phyloP scores from a whole-genome alignment of 805 yeast species.

The Zygoascus biomembranicola region DNA sequence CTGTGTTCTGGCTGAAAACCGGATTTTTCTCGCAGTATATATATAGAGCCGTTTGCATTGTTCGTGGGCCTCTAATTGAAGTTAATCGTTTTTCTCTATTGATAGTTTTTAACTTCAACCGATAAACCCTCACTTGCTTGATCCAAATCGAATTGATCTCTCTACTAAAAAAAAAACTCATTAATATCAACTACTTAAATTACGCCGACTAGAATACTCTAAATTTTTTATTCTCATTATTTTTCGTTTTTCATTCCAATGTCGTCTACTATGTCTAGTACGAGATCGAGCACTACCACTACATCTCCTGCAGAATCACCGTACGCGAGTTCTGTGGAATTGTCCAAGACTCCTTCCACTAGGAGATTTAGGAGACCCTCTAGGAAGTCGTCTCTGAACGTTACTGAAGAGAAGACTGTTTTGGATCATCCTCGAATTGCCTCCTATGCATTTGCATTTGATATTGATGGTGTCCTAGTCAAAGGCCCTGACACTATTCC shows the following conservation, averaged over 20 bases:
- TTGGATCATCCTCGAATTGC: constrained; percentile 18
- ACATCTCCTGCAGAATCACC: background rate
- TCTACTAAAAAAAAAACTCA: too few species aligned
- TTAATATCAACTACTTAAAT: too few species aligned
- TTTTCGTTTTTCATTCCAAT: background rate
- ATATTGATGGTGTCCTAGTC: constrained; percentile 85
- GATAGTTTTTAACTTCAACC: too few species aligned
- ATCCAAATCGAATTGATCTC: too few species aligned
- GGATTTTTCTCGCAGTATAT: too few species aligned
- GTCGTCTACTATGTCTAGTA: background rate
- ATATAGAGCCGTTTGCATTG: too few species aligned
- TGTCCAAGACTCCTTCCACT: background rate
- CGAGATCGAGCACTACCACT: background rate
- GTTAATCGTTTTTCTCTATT: too few species aligned
- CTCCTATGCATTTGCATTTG: constrained; percentile 73
- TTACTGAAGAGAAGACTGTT: constrained; percentile 3
- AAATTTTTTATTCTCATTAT: background rate
- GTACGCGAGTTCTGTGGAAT: background rate
- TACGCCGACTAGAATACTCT: too few species aligned
- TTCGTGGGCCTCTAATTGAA: too few species aligned
- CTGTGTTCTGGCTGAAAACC: too few species aligned
- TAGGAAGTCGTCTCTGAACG: constrained; percentile 6
- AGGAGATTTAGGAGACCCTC: background rate
- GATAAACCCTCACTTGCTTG: too few species aligned
- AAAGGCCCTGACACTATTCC: constrained; percentile 81